A percentile compares a stretch with the other conserved stretches of the same genome.
These are phyloP conservation scores for Cercospora nicotianae DNA, from an alignment of 2,329 filamentous ascomycete species.

Conservation along the genomic window DNA sequence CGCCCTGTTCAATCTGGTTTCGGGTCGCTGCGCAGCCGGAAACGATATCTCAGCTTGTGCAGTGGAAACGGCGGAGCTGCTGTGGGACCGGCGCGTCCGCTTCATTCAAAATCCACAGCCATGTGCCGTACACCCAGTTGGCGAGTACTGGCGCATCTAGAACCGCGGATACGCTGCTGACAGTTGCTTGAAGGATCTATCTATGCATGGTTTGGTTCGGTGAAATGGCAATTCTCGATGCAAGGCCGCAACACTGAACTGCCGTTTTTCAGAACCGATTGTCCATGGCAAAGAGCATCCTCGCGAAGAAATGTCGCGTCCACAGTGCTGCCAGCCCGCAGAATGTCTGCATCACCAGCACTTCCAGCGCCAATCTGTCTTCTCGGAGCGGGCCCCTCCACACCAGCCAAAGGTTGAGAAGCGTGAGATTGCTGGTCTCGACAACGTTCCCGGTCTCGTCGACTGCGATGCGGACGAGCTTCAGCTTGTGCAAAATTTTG, in stretches of 20 bases:
- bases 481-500: slow-evolving; percentile 66
- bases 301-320: slow-evolving; percentile 78
- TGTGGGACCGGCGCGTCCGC: slow-evolving; percentile 7
- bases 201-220: slow-evolving; percentile 17
- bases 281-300: slow-evolving; percentile 87
- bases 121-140: slow-evolving; percentile 18
- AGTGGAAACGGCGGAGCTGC: slow-evolving; percentile 5
- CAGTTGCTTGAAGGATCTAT: slow-evolving; percentile 19
- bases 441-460: slow-evolving; percentile 69
- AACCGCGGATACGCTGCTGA: background rate
- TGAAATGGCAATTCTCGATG: slow-evolving; percentile 18
- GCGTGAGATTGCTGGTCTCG: slow-evolving; percentile 85
- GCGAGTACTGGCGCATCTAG: slow-evolving; percentile 12
- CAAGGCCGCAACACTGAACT: slow-evolving; percentile 19
- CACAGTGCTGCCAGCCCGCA: slow-evolving; percentile 82
- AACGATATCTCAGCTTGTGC: slow-evolving; percentile 17
- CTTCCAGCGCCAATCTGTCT: slow-evolving; percentile 74
- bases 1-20: slow-evolving; percentile 10
- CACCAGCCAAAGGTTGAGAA: slow-evolving; percentile 94
- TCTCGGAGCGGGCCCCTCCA: slow-evolving; percentile 92
- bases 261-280: slow-evolving; percentile 52
- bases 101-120: slow-evolving; percentile 1
- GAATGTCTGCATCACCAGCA: slow-evolving; percentile 73
- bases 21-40: slow-evolving; percentile 14
- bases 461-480: slow-evolving; percentile 66